Evolutionary conservation across 495 filamentous ascomycete species (phyloP).

Genomic region (Neurospora sp.): DNA sequence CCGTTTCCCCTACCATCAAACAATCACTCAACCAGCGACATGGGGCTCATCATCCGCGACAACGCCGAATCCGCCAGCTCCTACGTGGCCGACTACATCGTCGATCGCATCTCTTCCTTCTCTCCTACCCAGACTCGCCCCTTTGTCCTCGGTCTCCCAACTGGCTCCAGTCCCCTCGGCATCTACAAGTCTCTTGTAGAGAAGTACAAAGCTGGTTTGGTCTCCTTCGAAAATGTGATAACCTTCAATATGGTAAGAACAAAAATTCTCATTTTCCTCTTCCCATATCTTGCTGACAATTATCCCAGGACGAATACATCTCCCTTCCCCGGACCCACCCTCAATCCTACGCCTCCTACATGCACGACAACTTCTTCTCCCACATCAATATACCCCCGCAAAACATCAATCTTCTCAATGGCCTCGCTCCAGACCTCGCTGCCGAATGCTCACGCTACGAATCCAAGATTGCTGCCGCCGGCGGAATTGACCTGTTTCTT

Average conservation of each 20-base stretch:
- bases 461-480: conserved; percentile 60
- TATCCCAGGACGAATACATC: conserved; percentile 69
- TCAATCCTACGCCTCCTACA: conserved; percentile 79
- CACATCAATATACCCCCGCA: conserved; percentile 72
- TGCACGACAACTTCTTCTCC: conserved; percentile 86
- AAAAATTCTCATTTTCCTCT: not conserved
- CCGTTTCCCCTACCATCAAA: not conserved
- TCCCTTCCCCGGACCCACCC: conserved; percentile 73
- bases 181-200: conserved; percentile 72
- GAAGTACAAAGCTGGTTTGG: conserved; percentile 64
- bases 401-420: conserved; percentile 81
- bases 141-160: conserved; percentile 77
- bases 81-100: conserved; percentile 78
- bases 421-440: conserved; percentile 64
- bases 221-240: conserved; percentile 79
- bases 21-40: conserved; percentile 23
- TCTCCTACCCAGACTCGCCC: conserved; percentile 58
- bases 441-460: conserved; percentile 74
- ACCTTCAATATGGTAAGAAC: conserved; percentile 80
- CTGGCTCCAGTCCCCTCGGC: conserved; percentile 66
- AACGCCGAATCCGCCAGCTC: conserved; percentile 52
- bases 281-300: not conserved
- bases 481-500: conserved; percentile 79
- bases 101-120: conserved; percentile 66
- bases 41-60: conserved; percentile 79